Percentiles rank a stretch among this genome's conserved stretches.
Evolutionary conservation across 2,329 filamentous ascomycete genomes (phyloP).

Genomic region (Diaporthe longicolla): DNA sequence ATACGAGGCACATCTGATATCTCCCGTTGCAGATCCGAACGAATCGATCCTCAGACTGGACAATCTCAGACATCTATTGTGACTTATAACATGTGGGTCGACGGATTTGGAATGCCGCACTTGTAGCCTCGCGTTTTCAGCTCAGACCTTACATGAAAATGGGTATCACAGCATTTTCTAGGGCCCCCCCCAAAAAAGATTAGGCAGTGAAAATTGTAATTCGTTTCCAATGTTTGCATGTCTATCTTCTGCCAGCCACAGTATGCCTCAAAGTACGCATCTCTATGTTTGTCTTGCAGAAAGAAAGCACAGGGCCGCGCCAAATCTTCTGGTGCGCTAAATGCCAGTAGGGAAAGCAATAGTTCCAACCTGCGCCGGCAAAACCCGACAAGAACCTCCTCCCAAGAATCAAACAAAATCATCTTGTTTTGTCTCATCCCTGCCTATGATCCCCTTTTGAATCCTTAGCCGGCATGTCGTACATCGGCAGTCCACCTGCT

Average conservation of each 20-base stretch:
- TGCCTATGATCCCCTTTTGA: constrained; percentile 23
- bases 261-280: constrained; percentile 37
- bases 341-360: constrained; percentile 31
- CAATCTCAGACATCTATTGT: not conserved
- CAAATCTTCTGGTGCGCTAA: constrained; percentile 26
- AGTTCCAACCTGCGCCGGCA: constrained; percentile 34
- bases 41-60: constrained; percentile 5
- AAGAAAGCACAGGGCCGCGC: constrained; percentile 33
- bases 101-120: not conserved
- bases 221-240: constrained; percentile 31
- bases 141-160: not conserved
- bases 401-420: constrained; percentile 15
- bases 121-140: not conserved
- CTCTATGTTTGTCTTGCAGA: constrained; percentile 39
- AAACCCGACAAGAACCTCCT: constrained; percentile 12
- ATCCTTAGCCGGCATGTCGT: constrained; percentile 25
- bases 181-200: not conserved
- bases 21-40: not conserved
- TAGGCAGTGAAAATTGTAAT: constrained; percentile 6
- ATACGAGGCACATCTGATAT: constrained; percentile 40
- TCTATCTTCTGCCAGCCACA: constrained; percentile 41
- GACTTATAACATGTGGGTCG: constrained; percentile 16
- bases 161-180: constrained; percentile 1
- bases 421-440: constrained; percentile 36
- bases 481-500: constrained; percentile 18